A percentile compares a stretch with the other conserved stretches of the same genome.
Evolutionary conservation across 805 yeast genomes (phyloP).

Genomic region (Yarrowia sp.): DNA sequence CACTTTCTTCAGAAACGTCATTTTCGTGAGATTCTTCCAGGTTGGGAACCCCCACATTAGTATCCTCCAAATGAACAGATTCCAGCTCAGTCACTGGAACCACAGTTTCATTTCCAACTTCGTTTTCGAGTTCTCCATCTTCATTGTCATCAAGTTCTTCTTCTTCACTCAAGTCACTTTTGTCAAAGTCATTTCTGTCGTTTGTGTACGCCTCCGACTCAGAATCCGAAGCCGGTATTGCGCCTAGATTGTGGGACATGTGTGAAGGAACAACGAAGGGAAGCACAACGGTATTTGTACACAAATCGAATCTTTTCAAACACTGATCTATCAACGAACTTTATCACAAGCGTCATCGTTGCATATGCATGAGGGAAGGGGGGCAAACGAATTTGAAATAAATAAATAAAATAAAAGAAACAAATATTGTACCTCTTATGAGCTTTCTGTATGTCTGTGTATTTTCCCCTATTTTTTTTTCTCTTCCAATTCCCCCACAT

Average conservation of each 20-base stretch:
- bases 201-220: not conserved
- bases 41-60: not conserved
- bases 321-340: constrained; percentile 4
- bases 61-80: too few species aligned
- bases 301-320: constrained; percentile 2
- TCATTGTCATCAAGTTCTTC: not conserved
- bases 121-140: not conserved
- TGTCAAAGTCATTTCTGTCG: too few species aligned
- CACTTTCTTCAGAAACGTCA: not conserved
- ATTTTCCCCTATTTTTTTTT: not conserved
- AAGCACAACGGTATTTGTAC: not conserved
- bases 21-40: not conserved
- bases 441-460: too few species aligned
- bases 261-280: not conserved
- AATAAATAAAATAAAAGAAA: too few species aligned
- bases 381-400: too few species aligned
- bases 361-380: not conserved
- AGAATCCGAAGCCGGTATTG: constrained; percentile 28
- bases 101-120: not conserved
- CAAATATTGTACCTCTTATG: too few species aligned
- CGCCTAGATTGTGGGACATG: constrained; percentile 31
- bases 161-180: too few species aligned
- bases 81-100: too few species aligned
- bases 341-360: constrained; percentile 11
- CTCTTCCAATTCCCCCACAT: not conserved